Base-by-base conservation (phyloP, 257 asterid species). In the Solanum ossicruentum region DNA sequence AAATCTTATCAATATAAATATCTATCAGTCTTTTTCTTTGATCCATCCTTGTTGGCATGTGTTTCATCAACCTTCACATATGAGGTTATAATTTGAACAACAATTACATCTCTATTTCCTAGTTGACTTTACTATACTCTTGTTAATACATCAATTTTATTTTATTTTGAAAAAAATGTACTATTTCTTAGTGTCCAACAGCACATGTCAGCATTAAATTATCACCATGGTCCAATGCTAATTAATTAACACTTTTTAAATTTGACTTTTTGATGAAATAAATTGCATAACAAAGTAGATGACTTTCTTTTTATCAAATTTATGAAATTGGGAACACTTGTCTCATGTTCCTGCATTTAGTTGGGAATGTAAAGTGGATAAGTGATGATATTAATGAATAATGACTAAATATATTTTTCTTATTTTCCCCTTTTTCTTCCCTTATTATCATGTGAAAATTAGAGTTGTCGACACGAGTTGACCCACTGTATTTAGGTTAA, bases 191-290 rank as follows among this genome's bases (percentile, higher is more conserved):
- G 47, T 26, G 71, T 65, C 75, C 75, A 66, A 66, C 75, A 4
- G 28, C 71, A 71, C 79, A 75, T 54, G 56, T 75, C 65, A 54
- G 32, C 82, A 39, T 26, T 41, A n/a, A 58, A 58, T 58, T 60
- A 83, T 86, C 80, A 71, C 39, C 6, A 51, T 63, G 12, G 72
- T 21, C 65, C 78, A 36, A 39, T 60, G 61, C 66, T n/a, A 77
- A 65, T 32, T 66, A 86, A 58, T 58, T 63, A 52, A 52, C 6
- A 13, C 18, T 4, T 78, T 71, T 12, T 81, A 26, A 58, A 41
- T 83, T 83, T 78, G 88, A 86, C 86, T 78, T 67, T 65, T 84
- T 55, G 10, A 60, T 55, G 77, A 82, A 43, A 66, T 83, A 58
- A 55, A 83, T 83, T 77, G 86, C 81, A 52, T 49, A 51, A 65